Evolutionary conservation across 768 basidiomycete genomes (phyloP), one percentile per base, ranked within the genome.

Genomic region (Mrakia hoshinonis): DNA sequence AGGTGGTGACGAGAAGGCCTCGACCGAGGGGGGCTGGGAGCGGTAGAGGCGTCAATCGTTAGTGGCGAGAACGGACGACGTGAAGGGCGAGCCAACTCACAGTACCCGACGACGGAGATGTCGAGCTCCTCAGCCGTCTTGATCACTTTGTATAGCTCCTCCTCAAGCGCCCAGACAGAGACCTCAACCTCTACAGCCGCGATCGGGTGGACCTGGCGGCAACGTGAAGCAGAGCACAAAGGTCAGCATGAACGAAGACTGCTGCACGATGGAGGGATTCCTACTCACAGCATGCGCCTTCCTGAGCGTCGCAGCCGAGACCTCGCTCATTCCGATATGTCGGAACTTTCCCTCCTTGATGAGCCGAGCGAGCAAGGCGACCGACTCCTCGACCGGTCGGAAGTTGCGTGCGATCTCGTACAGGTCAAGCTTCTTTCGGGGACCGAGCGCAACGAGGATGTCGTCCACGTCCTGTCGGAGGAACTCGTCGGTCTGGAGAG

Each of bases 141-240:
- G 69, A 88, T 82, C 13, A 87, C 86, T 7, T 77, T 77, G 63
- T 76, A 82, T 22, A 85, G 82, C 66, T 85, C 81, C 26, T 81
- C 79, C 72, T 85, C 85, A 64, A 85, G 86, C 3, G 83, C 81
- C 82, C 85, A 87, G 2, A 85, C 82, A 74, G 85, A 87, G 52
- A 87, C 79, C 77, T 89, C 89, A 62, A 88, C 87, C 77, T 89
- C 87, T 10, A 86, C 85, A 18, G 84, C 81, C 13, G 84, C 81
- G 69, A 87, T 82, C 1, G 84, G 85, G 58, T 83, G 81, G 11
- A 87, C 80, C 84, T 86, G 67, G 9, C 10, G 10, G 26, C 24
- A 10, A 29, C 13, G 24, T 18, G 13, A 38, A 58, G n/a, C 29
- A 7, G 10, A 47, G 20, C 24, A 69, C 7, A 39, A 10, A 22